phyloP scores from a whole-genome alignment of 306 rosid species.

The Luffa acutangula region DNA sequence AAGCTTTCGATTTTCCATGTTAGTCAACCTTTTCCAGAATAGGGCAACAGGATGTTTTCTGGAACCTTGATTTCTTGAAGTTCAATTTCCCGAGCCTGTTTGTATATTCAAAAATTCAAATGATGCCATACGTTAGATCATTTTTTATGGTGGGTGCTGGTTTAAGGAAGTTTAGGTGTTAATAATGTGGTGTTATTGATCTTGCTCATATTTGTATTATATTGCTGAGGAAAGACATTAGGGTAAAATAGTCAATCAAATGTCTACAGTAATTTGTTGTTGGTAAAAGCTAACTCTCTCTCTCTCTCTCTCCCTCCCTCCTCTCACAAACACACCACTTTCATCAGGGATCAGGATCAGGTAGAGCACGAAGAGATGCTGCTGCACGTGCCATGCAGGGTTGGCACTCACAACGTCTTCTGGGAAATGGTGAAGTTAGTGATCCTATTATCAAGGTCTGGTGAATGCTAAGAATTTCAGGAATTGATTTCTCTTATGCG shows the following conservation, averaged over 20 bases:
- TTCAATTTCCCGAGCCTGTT: background rate
- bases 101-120: background rate
- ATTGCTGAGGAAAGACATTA: background rate
- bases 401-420: conserved; percentile 97
- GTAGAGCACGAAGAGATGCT: conserved; percentile 94
- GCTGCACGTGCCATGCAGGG: conserved; percentile 99
- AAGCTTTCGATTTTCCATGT: background rate
- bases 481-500: conserved; percentile 10
- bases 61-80: background rate
- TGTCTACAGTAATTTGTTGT: background rate
- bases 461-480: conserved; percentile 10
- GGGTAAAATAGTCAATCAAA: background rate
- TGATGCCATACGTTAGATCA: background rate
- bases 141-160: background rate
- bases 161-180: background rate
- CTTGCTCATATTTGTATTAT: background rate
- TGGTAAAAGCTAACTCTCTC: background rate
- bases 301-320: background rate
- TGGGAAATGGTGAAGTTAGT: conserved; percentile 91
- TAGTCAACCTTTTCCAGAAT: background rate
- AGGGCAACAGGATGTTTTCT: background rate
- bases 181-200: background rate
- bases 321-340: background rate
- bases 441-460: conserved; percentile 90
- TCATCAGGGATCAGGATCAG: conserved; percentile 64